These are phyloP conservation scores for Xylaria scruposa DNA, from an alignment of 495 filamentous ascomycete species.

Conservation along the genomic window DNA sequence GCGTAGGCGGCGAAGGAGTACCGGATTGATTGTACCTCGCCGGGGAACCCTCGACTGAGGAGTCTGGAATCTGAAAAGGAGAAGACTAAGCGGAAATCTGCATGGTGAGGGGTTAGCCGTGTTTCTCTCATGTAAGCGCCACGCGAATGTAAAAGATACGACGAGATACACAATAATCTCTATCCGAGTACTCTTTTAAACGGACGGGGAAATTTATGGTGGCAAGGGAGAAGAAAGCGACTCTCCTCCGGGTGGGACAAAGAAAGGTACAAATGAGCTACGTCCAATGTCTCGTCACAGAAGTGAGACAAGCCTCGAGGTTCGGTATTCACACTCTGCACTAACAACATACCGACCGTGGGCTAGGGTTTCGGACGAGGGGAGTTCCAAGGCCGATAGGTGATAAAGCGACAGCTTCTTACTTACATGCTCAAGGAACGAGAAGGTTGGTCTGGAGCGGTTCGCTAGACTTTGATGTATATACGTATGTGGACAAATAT, in stretches of 20 bases:
- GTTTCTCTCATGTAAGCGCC: slow-evolving; percentile 41
- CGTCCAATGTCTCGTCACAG: slow-evolving; percentile 7
- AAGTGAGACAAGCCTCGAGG: slow-evolving; percentile 3
- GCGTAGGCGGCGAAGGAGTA: neutral
- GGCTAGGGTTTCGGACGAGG: neutral
- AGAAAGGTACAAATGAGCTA: slow-evolving; percentile 7
- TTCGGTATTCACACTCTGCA: slow-evolving; percentile 4
- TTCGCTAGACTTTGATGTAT: slow-evolving; percentile 19
- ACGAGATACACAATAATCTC: neutral
- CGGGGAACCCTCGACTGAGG: neutral
- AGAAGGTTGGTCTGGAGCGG: neutral
- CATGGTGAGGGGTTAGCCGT: slow-evolving; percentile 42
- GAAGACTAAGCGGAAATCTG: slow-evolving; percentile 38
- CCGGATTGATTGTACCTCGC: neutral
- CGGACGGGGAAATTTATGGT: neutral
- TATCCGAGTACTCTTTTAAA: neutral
- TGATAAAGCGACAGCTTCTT: neutral
- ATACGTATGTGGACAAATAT: slow-evolving; percentile 19
- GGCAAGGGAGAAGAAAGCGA: neutral
- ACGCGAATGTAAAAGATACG: slow-evolving; percentile 29
- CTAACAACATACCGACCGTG: neutral
- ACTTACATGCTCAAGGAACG: slow-evolving; percentile 24
- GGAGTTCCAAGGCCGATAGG: neutral
- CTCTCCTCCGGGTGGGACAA: slow-evolving; percentile 3
- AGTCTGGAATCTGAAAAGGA: slow-evolving; percentile 22